A percentile compares a stretch with the other conserved stretches of the same genome.
phyloP scores from a whole-genome alignment of 768 basidiomycete genomes.

The Sarcodon sp. region DNA sequence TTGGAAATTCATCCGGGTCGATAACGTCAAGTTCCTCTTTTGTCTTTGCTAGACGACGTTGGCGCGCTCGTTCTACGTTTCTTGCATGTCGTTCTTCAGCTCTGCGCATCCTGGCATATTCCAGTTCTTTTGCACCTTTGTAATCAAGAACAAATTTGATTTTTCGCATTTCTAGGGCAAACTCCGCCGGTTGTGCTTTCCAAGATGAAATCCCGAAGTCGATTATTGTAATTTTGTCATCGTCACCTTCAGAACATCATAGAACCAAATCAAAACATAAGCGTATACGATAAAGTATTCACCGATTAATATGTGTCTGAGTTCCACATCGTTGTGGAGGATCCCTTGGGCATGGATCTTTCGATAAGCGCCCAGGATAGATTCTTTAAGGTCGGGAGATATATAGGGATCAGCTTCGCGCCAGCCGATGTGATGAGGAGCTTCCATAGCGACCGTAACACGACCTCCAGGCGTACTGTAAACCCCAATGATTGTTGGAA shows the following conservation, averaged over 20 bases:
- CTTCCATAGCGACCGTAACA: slow-evolving; percentile 9
- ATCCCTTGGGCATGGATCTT: slow-evolving; percentile 11
- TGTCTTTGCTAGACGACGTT: neutral
- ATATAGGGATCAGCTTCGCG: slow-evolving; percentile 6
- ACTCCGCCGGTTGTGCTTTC: slow-evolving; percentile 1
- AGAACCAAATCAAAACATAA: neutral
- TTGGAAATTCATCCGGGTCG: neutral
- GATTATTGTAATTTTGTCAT: slow-evolving; percentile 8
- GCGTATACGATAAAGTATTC: neutral
- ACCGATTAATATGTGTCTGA: slow-evolving; percentile 12
- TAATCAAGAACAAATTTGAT: slow-evolving; percentile 13
- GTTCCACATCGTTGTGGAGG: slow-evolving; percentile 9
- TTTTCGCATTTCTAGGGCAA: slow-evolving; percentile 10
- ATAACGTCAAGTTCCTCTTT: neutral
- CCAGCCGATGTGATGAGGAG: slow-evolving; percentile 11
- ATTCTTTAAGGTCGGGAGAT: slow-evolving; percentile 4
- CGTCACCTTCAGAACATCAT: slow-evolving; percentile 2
- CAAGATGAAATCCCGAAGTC: slow-evolving; percentile 8
- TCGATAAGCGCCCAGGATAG: slow-evolving; percentile 9
- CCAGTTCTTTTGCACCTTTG: slow-evolving; percentile 4
- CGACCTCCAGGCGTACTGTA: slow-evolving; percentile 3
- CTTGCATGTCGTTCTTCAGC: neutral
- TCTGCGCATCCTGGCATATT: slow-evolving; percentile 1
- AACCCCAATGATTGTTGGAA: slow-evolving; percentile 9
- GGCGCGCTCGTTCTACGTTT: neutral